phyloP scores from a whole-genome alignment of 495 filamentous ascomycete species.

The Diplogelasinospora grovesii region DNA sequence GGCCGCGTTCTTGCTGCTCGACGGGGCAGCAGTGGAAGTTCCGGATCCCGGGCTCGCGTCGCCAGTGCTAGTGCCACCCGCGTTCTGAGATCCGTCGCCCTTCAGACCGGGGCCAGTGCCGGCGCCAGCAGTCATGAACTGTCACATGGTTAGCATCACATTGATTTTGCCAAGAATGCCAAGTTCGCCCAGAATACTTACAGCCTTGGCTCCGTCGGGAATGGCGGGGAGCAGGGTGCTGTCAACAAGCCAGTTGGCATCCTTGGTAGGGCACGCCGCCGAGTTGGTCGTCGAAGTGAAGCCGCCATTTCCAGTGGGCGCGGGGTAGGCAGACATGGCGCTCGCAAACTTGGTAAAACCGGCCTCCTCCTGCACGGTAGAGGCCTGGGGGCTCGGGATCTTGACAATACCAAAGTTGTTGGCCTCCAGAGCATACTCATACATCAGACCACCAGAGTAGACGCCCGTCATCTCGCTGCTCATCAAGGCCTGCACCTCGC shows the following conservation, averaged over 20 bases:
- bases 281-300: constrained; percentile 62
- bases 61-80: constrained; percentile 51
- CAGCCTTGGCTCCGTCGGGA: constrained; percentile 51
- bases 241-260: constrained; percentile 68
- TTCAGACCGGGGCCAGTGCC: constrained; percentile 64
- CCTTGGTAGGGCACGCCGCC: constrained; percentile 61
- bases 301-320: constrained; percentile 69
- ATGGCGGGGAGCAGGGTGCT: constrained; percentile 63
- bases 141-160: constrained; percentile 11
- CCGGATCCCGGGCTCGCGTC: constrained; percentile 61
- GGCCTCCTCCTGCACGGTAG: constrained; percentile 42
- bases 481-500: constrained; percentile 78
- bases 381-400: constrained; percentile 40
- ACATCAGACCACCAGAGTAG: constrained; percentile 93
- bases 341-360: constrained; percentile 59
- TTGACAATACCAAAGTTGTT: constrained; percentile 73
- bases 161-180: background rate
- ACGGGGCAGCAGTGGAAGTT: constrained; percentile 30
- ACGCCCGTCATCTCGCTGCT: constrained; percentile 76
- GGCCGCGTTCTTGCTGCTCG: constrained; percentile 24
- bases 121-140: constrained; percentile 68
- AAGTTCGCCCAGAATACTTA: constrained; percentile 6
- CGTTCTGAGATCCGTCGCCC: constrained; percentile 66
- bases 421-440: constrained; percentile 82
- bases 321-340: constrained; percentile 54